Base-by-base conservation (phyloP, 2,329 filamentous ascomycete genomes). In the Paecilomyces sp. region DNA sequence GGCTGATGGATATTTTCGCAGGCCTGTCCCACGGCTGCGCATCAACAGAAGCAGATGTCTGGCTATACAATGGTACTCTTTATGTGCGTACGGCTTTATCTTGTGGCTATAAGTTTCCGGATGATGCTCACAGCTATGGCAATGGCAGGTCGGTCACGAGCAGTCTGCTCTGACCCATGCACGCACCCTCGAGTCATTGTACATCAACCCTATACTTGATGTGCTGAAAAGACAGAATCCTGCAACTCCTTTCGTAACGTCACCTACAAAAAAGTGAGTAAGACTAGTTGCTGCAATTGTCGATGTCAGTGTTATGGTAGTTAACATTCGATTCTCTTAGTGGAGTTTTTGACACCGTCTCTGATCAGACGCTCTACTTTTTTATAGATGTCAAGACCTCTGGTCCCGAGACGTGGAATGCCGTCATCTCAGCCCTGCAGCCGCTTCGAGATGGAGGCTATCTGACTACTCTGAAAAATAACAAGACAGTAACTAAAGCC, bases 321-420 rank as follows among this genome's bases (percentile, higher is more conserved):
- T 9, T 47, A 18, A 47, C 41, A 47, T 18, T 47, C n/a, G 15
- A 47, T 47, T 47, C 22, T 55, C 13, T 15, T 54, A 76, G 74
- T 66, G 85, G 85, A 34, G 83, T 88, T 13, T 88, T 80, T 67
- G 85, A 88, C 70, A 83, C 83, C 1, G 67, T 68, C 34, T 68
- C 74, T 1, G 75, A 70, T 5, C 84, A 87, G 69, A 87, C 85
- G 0, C 76, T 88, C 5, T 87, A 86, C 73, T 77, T 88, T 54
- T 87, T 86, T 71, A 81, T 88, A 60, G 85, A 88, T 67, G 66
- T 86, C 60, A 88, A 88, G 71, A 87, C 85, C 0, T 73, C 79
- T 36, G 84, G 84, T 5, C 66, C 72, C 0, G 76, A 75, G 33
- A 85, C 85, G 1, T 87, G 82, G 76, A 75, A 83, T 1, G 77